These are phyloP conservation scores for Gremmenia infestans DNA, from an alignment of 2,329 filamentous ascomycete genomes.

Conservation along the genomic window DNA sequence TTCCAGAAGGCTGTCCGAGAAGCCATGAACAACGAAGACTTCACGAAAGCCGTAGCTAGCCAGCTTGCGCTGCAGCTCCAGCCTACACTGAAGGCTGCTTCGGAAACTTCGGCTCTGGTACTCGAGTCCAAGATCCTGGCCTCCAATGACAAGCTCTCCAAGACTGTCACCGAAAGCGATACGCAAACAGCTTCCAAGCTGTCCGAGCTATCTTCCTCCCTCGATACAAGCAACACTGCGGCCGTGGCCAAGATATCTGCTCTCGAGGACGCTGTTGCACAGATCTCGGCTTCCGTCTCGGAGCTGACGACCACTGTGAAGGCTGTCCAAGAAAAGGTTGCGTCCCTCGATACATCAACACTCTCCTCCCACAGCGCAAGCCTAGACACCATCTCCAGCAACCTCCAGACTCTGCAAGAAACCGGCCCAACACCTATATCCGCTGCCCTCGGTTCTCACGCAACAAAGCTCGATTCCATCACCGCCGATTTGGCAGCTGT, in stretches of 20 bases:
- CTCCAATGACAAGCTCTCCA: constrained; percentile 22
- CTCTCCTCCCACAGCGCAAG: constrained; percentile 22
- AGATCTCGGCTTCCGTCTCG: constrained; percentile 24
- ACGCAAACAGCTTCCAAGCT: constrained; percentile 21
- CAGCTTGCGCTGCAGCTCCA: constrained; percentile 27
- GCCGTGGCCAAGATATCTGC: constrained; percentile 22
- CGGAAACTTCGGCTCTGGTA: constrained; percentile 21
- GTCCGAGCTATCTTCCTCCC: constrained; percentile 18
- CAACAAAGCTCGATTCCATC: constrained; percentile 19
- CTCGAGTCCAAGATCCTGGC: constrained; percentile 23
- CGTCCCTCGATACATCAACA: constrained; percentile 22
- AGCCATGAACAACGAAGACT: constrained; percentile 23
- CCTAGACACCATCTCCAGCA: constrained; percentile 23
- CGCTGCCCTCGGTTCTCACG: constrained; percentile 13
- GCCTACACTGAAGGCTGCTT: constrained; percentile 24
- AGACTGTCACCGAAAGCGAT: constrained; percentile 21
- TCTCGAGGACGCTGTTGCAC: constrained; percentile 24
- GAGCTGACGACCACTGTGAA: constrained; percentile 24
- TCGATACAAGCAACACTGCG: constrained; percentile 17
- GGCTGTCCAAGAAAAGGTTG: constrained; percentile 21
- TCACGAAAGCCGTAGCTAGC: constrained; percentile 26
- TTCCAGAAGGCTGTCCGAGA: constrained; percentile 23
- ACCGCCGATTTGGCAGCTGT: constrained; percentile 20
- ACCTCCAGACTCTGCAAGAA: constrained; percentile 16
- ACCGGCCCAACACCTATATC: constrained; percentile 12